Evolutionary conservation across 2,329 filamentous ascomycete species (phyloP).

Genomic region (Trichocomaceae sp.): DNA sequence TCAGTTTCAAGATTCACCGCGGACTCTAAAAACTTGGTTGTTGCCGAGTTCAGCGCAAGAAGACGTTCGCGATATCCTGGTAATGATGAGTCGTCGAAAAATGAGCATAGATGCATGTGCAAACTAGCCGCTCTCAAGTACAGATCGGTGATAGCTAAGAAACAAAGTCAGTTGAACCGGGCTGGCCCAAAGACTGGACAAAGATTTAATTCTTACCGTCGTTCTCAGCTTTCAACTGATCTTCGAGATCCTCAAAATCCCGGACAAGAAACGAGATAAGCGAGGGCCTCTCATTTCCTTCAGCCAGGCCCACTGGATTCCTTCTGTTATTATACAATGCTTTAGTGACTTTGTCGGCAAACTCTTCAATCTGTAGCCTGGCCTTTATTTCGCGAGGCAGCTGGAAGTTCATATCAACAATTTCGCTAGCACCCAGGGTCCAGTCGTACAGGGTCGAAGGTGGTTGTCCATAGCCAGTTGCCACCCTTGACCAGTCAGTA

Average conservation of each 20-base stretch:
- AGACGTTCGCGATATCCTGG: slow-evolving; percentile 43
- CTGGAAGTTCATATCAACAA: slow-evolving; percentile 40
- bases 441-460: slow-evolving; percentile 57
- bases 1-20: slow-evolving; percentile 40
- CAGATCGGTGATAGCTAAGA: slow-evolving; percentile 41
- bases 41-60: slow-evolving; percentile 40
- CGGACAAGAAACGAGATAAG: slow-evolving; percentile 41
- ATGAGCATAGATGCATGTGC: slow-evolving; percentile 44
- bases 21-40: slow-evolving; percentile 42
- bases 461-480: slow-evolving; percentile 63
- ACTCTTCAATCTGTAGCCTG: slow-evolving; percentile 52
- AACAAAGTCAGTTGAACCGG: slow-evolving; percentile 1
- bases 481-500: slow-evolving; percentile 42
- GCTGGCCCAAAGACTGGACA: slow-evolving; percentile 7
- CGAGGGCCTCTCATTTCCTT: slow-evolving; percentile 39
- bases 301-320: slow-evolving; percentile 47
- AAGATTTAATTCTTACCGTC: slow-evolving; percentile 29
- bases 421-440: slow-evolving; percentile 44
- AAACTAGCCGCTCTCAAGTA: slow-evolving; percentile 43
- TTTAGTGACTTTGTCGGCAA: slow-evolving; percentile 52
- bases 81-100: slow-evolving; percentile 43
- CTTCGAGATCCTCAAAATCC: slow-evolving; percentile 48
- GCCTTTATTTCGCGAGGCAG: slow-evolving; percentile 48
- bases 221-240: slow-evolving; percentile 40
- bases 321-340: slow-evolving; percentile 51